Evolutionary conservation across 371 early-diverging fungal species (phyloP).

Genomic region (Zopfochytrium polystomum): DNA sequence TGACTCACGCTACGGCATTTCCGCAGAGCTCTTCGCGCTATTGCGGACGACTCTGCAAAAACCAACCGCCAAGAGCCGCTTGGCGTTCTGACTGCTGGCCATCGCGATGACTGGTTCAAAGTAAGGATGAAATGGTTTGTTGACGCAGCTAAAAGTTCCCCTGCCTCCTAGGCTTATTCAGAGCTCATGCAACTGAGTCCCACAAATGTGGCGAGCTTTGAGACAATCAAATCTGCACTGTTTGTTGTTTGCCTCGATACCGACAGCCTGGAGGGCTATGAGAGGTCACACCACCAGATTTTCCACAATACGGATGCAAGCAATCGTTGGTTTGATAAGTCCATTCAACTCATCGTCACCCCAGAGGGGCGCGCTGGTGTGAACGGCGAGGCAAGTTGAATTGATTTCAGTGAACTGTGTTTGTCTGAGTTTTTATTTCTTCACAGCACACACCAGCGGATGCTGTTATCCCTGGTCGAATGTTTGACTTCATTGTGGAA

Average conservation of each 20-base stretch:
- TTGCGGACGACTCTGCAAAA: slow-evolving; percentile 34
- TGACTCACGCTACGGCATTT: too few relatives aligned
- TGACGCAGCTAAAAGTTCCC: background rate
- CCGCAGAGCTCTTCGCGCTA: too few relatives aligned
- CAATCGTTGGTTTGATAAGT: slow-evolving; percentile 97
- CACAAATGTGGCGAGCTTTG: slow-evolving; percentile 61
- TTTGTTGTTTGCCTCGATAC: slow-evolving; percentile 87
- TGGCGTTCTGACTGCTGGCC: slow-evolving; percentile 75
- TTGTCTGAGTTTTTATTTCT: too few relatives aligned
- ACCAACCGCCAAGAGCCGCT: slow-evolving; percentile 55
- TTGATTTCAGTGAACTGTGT: too few relatives aligned
- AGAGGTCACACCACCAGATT: slow-evolving; percentile 62
- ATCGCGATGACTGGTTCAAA: slow-evolving; percentile 80
- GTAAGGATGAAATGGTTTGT: slow-evolving; percentile 19
- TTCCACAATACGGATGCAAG: slow-evolving; percentile 72
- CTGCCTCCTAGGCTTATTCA: slow-evolving; percentile 4
- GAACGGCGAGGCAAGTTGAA: too few relatives aligned
- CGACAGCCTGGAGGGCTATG: slow-evolving; percentile 53
- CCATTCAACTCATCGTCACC: slow-evolving; percentile 80
- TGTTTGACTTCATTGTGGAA: slow-evolving; percentile 62
- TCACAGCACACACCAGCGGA: slow-evolving; percentile 88
- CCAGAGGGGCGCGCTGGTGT: slow-evolving; percentile 84
- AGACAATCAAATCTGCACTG: slow-evolving; percentile 73
- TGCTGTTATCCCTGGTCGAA: slow-evolving; percentile 81
- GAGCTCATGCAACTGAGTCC: slow-evolving; percentile 43